Conservation (phyloP, 345 rosid species). For the Corchorus olitorius region DNA sequence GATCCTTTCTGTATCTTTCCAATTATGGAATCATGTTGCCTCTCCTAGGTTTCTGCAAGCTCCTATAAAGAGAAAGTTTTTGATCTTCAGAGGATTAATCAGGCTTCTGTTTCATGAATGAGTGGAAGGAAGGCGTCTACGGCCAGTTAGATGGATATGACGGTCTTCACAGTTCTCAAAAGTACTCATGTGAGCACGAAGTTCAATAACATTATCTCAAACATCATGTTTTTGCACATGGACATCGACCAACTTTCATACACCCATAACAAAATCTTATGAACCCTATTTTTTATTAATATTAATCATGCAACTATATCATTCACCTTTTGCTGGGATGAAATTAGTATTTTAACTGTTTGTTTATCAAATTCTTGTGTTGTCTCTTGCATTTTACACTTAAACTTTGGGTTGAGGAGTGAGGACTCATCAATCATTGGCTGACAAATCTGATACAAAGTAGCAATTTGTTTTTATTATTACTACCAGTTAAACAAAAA, state of each 20-base stretch:
- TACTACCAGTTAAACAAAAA: background rate
- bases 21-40: background rate
- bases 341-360: background rate
- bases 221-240: conserved; percentile 5
- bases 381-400: background rate
- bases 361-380: background rate
- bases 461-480: background rate
- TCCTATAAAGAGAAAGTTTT: background rate
- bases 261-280: background rate
- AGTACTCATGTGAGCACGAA: background rate
- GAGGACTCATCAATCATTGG: background rate
- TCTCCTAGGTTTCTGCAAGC: background rate
- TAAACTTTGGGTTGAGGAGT: background rate
- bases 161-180: conserved; percentile 2
- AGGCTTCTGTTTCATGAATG: background rate
- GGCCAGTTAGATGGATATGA: background rate
- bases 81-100: background rate
- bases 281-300: background rate
- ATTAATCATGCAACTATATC: background rate
- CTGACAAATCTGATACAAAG: background rate
- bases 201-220: background rate
- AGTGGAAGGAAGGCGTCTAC: background rate
- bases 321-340: background rate
- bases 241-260: background rate
- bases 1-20: background rate